phyloP scores from a whole-genome alignment of 192 early-diverging fungal species.

The Gonapodya prolifera region DNA sequence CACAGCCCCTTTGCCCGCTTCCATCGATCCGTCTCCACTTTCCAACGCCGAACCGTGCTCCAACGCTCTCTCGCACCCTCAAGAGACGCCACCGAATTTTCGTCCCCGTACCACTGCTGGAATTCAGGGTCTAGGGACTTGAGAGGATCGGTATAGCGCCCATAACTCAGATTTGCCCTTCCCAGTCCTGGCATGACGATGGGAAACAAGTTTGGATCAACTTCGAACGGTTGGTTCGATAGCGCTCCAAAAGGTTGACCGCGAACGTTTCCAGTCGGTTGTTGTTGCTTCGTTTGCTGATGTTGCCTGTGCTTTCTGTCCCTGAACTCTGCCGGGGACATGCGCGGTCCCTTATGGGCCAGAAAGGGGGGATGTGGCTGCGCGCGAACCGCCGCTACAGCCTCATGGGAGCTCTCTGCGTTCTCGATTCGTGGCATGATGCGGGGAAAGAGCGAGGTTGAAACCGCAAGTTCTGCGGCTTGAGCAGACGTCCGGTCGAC shows the following conservation, averaged over 20 bases:
- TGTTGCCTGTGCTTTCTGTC: neutral
- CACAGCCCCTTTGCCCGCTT: neutral
- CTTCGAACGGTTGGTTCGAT: neutral
- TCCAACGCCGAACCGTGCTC: neutral
- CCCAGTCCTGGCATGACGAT: neutral
- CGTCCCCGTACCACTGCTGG: neutral
- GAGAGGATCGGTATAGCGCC: neutral
- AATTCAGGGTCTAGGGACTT: neutral
- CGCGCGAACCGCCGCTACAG: constrained; percentile 24
- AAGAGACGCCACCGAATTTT: neutral
- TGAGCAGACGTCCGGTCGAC: too few relatives aligned
- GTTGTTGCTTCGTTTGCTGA: neutral
- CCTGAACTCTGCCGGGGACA: neutral
- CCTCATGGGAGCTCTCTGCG: constrained; percentile 13
- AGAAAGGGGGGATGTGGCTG: constrained; percentile 28
- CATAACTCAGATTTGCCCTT: neutral
- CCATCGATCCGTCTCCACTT: neutral
- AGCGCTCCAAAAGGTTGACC: neutral
- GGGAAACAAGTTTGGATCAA: neutral
- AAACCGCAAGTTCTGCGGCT: constrained; percentile 16
- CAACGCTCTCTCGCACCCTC: neutral
- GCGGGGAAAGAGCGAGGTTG: constrained; percentile 29
- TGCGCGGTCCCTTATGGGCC: constrained; percentile 9
- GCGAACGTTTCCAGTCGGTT: neutral
- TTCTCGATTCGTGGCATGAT: constrained; percentile 20